A percentile compares a stretch with the other conserved stretches of the same genome.
These are phyloP conservation scores for Alternaria sp. DNA, from an alignment of 2,329 filamentous ascomycete genomes.

Conservation along the genomic window DNA sequence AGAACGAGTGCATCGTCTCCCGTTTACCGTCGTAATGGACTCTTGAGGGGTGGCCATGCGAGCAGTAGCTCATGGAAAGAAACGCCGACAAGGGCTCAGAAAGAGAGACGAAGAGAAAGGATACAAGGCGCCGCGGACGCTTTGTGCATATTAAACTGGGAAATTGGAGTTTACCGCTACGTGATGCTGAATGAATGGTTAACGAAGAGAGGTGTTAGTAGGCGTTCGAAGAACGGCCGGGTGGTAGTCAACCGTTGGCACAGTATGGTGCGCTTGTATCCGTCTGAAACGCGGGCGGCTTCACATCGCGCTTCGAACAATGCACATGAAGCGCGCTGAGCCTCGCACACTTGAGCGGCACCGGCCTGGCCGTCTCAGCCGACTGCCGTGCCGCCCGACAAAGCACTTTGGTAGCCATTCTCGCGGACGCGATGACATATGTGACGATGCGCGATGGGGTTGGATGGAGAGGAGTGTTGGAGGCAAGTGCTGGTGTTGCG, in stretches of 20 bases:
- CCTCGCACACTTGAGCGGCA: conserved; percentile 34
- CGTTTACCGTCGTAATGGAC: conserved; percentile 47
- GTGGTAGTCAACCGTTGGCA: conserved; percentile 45
- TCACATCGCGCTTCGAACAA: conserved; percentile 46
- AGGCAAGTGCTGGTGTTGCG: background rate
- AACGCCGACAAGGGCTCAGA: conserved; percentile 36
- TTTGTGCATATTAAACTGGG: conserved; percentile 46
- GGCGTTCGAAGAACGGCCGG: conserved; percentile 34
- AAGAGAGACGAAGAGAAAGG: conserved; percentile 37
- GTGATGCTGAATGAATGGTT: conserved; percentile 30
- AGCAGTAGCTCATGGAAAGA: conserved; percentile 42
- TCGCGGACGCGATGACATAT: conserved; percentile 5
- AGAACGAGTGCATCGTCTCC: conserved; percentile 49
- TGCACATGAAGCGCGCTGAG: conserved; percentile 47
- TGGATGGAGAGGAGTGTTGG: background rate
- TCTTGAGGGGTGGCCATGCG: conserved; percentile 49
- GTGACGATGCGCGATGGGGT: conserved; percentile 1
- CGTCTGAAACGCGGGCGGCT: conserved; percentile 45
- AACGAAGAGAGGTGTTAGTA: conserved; percentile 31
- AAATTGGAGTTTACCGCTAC: conserved; percentile 33
- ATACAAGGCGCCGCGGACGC: conserved; percentile 41
- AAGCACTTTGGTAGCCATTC: conserved; percentile 17
- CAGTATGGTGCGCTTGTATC: conserved; percentile 38
- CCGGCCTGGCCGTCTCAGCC: conserved; percentile 42
- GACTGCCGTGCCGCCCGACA: conserved; percentile 17